Base-by-base conservation (phyloP, 2,329 filamentous ascomycete genomes). In the Xylaria sp. region DNA sequence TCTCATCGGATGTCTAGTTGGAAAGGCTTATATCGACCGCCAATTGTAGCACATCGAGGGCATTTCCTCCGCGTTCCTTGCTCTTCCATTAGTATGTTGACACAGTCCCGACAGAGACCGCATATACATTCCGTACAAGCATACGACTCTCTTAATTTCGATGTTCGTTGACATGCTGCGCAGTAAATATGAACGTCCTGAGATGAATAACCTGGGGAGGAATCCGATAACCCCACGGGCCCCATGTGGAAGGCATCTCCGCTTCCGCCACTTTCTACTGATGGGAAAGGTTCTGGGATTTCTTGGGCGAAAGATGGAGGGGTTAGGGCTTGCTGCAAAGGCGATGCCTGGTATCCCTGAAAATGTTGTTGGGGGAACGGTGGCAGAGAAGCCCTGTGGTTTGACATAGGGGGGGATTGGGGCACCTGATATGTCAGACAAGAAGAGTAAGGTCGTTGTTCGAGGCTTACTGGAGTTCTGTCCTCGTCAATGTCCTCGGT, bases 111-210 rank as follows among this genome's bases (percentile, higher is more conserved):
- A 80, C 96, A 98, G 58, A 98, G 87, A 17, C 94, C 95, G 78
- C 93, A 97, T 71, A 98, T 97, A 79, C 96, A 98, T 80, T 98
- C 94, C 0, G 94, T 97, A 79, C 95, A 98, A 24, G 95, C 95
- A 77, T 94, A 98, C 39, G 93, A 96, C 75, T 95, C 92, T 75
- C 90, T 91, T 30, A 98, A 83, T 11, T 90, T 83, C 60, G 91
- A 94, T 19, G 94, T 85, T 45, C 91, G 89, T 71, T 93, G 90
- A 77, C 95, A 98, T 56, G 92, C 92, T 21, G 94, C 93, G 79
- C 95, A 98, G 78, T 97, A 97, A 50, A 98, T 97, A 78, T 97
- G 93, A 2, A 95, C 91, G 70, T 86, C 86, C 61, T 93, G 92
- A 7, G 91, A 90, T 19, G 88, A 88, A 82, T 92, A 92, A 75